Base-by-base conservation (phyloP, 2,329 filamentous ascomycete genomes). In the Emergomyces pasteurianus region DNA sequence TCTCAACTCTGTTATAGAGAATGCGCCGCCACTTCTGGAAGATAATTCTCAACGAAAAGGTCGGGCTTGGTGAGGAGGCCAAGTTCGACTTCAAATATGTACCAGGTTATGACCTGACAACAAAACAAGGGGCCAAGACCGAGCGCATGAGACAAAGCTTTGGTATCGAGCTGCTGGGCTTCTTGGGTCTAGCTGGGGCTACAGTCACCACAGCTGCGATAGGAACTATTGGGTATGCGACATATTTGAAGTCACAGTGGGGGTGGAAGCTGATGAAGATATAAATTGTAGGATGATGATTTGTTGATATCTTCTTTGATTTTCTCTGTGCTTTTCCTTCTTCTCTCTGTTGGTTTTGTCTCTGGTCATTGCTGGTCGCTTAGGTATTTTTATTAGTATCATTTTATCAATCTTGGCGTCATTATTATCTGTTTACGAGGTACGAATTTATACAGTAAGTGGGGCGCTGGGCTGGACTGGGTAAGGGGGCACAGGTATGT, bases 41-140 rank as follows among this genome's bases (percentile, higher is more conserved):
- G 21, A 71, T 87, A 2, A 80, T 88, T 18, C 80, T 86, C n/a
- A 79, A 86, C 61, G 81, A 83, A 60, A 83, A 85, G 59, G 82
- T 78, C 60, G 87, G 85, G 0, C 76, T 92, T 8, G 83, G 86
- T 0, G 77, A 80, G 54, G 80, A 85, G 67, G 83, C 81, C 1
- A 77, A 75, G 9, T 91, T 90, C 68, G 83, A 86, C 23, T 87
- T 91, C 73, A 87, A 90, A 69, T 88, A 87, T 68, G 76, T 87
- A 10, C 86, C 87, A 0, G 75, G 81, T 64, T 79, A 80, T 57
- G 59, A 63, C 10, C 47, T 47, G n/a, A 54, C 49, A 14, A 60
- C 59, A 4, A 42, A 58, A 47, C 40, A 12, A 14, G 57, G 57
- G 2, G 23, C 18, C 26, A 47, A 16, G 34, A 10, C 1, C 9